Percentiles rank a stretch among this genome's conserved stretches.
phyloP scores from a whole-genome alignment of 148 eudicot species.

The Rhododendron henanense region DNA sequence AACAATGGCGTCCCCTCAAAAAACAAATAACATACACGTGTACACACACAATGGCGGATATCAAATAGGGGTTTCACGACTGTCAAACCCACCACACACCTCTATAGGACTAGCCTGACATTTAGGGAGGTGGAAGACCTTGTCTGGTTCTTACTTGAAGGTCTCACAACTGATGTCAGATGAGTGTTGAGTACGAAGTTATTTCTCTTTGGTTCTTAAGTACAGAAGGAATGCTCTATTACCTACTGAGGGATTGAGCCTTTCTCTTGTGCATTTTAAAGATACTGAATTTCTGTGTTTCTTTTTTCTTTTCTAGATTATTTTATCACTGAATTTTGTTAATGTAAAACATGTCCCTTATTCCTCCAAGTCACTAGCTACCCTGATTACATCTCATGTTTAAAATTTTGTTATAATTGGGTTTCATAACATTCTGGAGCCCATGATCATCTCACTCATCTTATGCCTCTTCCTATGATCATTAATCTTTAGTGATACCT shows the following conservation, averaged over 20 bases:
- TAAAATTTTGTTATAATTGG: neutral
- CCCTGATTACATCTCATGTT: constrained; percentile 1
- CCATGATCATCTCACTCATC: neutral
- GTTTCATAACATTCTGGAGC: neutral
- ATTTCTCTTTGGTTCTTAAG: neutral
- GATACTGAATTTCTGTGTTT: neutral
- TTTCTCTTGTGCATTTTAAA: neutral
- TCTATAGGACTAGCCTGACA: neutral
- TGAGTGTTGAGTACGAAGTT: neutral
- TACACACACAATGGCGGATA: neutral
- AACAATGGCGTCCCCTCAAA: neutral
- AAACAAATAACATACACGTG: neutral
- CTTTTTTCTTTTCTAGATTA: neutral
- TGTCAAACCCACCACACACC: neutral
- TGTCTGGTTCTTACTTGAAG: neutral
- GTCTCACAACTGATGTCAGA: neutral
- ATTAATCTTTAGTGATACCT: neutral
- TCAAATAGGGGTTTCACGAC: neutral
- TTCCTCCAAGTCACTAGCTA: neutral
- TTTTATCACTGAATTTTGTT: neutral
- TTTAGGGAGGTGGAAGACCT: neutral
- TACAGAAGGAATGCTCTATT: neutral
- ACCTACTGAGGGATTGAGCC: neutral
- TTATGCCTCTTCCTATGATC: neutral
- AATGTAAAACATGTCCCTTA: neutral